Evolutionary conservation across 2,329 filamentous ascomycete species (phyloP).

Genomic region (Aspergillus persii): DNA sequence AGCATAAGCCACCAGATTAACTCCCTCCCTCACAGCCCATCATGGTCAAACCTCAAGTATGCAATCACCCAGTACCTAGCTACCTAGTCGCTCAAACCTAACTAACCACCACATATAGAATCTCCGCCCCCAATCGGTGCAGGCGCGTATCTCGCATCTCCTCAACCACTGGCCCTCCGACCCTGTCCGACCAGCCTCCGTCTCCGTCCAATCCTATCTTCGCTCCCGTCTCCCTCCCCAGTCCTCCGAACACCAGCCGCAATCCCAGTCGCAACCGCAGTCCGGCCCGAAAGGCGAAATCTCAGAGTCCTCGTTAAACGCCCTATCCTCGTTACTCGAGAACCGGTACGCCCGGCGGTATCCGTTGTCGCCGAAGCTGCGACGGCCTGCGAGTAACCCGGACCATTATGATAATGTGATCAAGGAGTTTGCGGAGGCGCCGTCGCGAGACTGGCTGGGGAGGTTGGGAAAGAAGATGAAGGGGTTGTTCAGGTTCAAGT

Average conservation of each 20-base stretch:
- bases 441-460: constrained; percentile 47
- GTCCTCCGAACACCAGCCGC: constrained; percentile 9
- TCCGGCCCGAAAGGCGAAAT: constrained; percentile 13
- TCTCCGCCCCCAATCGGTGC: constrained; percentile 27
- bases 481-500: constrained; percentile 47
- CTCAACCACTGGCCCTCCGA: constrained; percentile 47
- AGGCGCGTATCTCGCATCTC: constrained; percentile 41
- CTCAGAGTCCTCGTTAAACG: constrained; percentile 50
- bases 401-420: constrained; percentile 54
- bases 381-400: constrained; percentile 51
- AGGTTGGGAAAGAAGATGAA: constrained; percentile 47
- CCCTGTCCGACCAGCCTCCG: constrained; percentile 43
- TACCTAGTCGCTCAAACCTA: background rate
- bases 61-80: background rate
- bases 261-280: constrained; percentile 10
- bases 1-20: background rate
- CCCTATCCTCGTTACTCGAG: constrained; percentile 59
- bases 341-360: constrained; percentile 55
- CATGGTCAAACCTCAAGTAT: constrained; percentile 32
- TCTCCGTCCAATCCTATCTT: constrained; percentile 46
- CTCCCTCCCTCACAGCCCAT: background rate
- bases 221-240: constrained; percentile 30
- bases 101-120: constrained; percentile 11
- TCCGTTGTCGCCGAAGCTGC: constrained; percentile 46
- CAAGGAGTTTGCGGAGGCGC: constrained; percentile 54